Conservation (phyloP, 495 filamentous ascomycete genomes). For the Hypoxylon intermedium region DNA sequence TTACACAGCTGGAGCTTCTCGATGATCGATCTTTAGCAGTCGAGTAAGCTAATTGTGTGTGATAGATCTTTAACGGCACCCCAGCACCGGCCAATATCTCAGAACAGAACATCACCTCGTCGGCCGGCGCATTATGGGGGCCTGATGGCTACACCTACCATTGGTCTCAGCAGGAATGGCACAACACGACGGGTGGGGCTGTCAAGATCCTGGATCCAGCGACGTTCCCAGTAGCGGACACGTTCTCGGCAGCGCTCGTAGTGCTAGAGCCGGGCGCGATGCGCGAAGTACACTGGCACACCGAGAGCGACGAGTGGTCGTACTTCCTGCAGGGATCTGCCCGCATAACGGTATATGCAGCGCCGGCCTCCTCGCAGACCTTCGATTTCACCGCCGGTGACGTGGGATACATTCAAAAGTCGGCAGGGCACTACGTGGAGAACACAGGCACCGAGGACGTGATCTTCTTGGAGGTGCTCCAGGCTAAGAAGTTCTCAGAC, state of each 20-base stretch:
- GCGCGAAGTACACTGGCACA: conserved; percentile 84
- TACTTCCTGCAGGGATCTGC: conserved; percentile 75
- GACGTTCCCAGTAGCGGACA: conserved; percentile 65
- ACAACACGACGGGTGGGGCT: conserved; percentile 65
- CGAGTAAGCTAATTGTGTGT: conserved; percentile 3
- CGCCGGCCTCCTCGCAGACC: conserved; percentile 64
- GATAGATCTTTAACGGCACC: conserved; percentile 69
- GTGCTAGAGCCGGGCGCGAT: conserved; percentile 74
- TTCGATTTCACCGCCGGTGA: conserved; percentile 81
- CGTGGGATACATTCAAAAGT: conserved; percentile 72
- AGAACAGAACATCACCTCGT: conserved; percentile 66
- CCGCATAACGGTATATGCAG: conserved; percentile 70
- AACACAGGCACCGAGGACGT: conserved; percentile 73
- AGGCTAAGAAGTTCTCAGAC: conserved; percentile 69
- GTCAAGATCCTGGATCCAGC: conserved; percentile 72
- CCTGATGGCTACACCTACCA: conserved; percentile 69
- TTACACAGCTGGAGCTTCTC: background rate
- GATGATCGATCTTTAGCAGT: no score
- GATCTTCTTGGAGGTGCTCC: conserved; percentile 73
- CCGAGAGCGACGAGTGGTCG: conserved; percentile 75
- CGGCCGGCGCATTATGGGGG: conserved; percentile 62
- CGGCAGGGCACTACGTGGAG: conserved; percentile 74
- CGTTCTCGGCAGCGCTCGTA: conserved; percentile 69
- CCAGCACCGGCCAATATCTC: conserved; percentile 65
- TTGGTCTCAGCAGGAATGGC: conserved; percentile 66